Base-by-base conservation (phyloP, 768 basidiomycete genomes). In the Auricularia heimuer region DNA sequence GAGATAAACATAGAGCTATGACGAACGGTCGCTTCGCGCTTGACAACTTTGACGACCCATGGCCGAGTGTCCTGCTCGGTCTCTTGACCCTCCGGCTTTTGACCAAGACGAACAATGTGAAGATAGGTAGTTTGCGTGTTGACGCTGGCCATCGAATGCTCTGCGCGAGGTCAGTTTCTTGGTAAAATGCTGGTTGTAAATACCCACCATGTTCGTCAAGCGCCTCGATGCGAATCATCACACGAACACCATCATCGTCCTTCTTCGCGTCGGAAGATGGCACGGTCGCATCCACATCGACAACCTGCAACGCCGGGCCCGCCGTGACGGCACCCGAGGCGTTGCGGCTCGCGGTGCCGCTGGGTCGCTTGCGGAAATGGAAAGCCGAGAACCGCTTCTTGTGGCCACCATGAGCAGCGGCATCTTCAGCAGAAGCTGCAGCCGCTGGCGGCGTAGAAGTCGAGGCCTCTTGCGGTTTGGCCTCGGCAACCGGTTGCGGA, bases 61-160 rank as follows among this genome's bases (percentile, higher is more conserved):
- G 91, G 85, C 45, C 90, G 78, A 11, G 79, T 78, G 69, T 92
- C 87, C 44, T 86, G 85, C 39, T 73, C 78, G n/a, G 71, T 74
- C 24, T 74, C 74, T 21, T 21, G 21, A 44, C 33, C 34, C 29
- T 76, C 79, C n/a, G 65, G 67, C 54, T 56, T 65, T 18, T 77
- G 65, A 0, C 88, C 89, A 66, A 90, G 80, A 18, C 91, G 82
- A 16, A 92, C 85, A 66, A 98, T 82, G 65, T 94, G 89, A 56
- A 97, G 79, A 73, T 94, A 95, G 0, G 94, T 96, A 39, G 85
- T 82, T 73, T 98, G 94, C 66, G 94, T 90, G 71, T 98, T 98
- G 3, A 82, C 80, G 3, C 84, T 82, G 3, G 82, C 75, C 24
- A 94, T 76, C 69, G 71, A 61, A 64, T 74, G 68, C 44, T 74